Conservation (phyloP, 139 green algal species). For the Micractinium sp. region DNA sequence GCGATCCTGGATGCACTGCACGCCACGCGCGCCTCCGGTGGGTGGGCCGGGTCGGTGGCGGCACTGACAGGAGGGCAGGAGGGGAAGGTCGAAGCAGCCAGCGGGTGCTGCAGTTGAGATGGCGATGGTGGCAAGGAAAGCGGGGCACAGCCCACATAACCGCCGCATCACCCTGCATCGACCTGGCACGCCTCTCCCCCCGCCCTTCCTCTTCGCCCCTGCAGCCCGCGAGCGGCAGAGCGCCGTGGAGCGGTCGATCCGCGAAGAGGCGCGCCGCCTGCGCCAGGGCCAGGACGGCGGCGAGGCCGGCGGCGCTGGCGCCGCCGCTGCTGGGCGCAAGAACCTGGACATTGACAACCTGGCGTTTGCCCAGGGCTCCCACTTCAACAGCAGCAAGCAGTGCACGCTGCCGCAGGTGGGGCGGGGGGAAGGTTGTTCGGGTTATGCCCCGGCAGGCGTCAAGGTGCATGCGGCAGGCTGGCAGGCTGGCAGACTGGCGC, state of each 20-base stretch:
- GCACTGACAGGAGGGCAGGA: not conserved
- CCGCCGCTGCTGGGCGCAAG: constrained; percentile 62
- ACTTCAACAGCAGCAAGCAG: constrained; percentile 93
- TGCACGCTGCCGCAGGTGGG: constrained; percentile 81
- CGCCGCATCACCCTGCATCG: not conserved
- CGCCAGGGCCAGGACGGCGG: constrained; percentile 49
- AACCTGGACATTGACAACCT: constrained; percentile 90
- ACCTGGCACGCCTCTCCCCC: not conserved
- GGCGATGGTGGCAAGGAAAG: too few species aligned
- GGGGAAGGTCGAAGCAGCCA: too few species aligned
- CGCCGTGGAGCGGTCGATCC: constrained; percentile 89
- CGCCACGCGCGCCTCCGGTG: constrained; percentile 72
- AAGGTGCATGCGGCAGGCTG: too few species aligned
- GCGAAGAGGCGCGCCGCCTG: constrained; percentile 91
- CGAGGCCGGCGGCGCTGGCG: constrained; percentile 17
- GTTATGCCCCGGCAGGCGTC: too few species aligned
- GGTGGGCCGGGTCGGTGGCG: not conserved
- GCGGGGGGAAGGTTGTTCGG: not conserved
- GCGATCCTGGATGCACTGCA: constrained; percentile 87
- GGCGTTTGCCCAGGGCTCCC: constrained; percentile 77
- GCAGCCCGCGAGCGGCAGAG: constrained; percentile 74
- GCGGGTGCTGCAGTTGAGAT: too few species aligned
- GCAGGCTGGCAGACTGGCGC: too few species aligned
- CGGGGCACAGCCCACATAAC: not conserved
- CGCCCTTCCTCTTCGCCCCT: not conserved